Conservation (phyloP, 352 stramenopile genomes). For the Aphanomyces cochlioides region DNA sequence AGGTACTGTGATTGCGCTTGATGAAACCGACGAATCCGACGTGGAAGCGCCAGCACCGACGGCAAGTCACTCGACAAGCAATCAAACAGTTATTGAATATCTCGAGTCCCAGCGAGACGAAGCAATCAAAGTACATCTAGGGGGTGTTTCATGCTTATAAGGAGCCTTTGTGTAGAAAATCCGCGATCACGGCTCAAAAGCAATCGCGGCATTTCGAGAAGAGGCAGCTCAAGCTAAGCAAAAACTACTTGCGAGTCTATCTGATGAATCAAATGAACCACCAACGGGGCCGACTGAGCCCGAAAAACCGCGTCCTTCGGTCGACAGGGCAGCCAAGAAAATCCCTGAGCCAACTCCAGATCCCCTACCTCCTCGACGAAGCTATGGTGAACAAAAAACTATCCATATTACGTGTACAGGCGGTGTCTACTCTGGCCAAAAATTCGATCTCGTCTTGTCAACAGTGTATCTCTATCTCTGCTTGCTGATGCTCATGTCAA, state of each 20-base stretch:
- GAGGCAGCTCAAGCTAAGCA: constrained; percentile 56
- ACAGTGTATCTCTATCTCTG: constrained; percentile 34
- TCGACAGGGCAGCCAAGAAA: not conserved
- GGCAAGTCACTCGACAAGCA: constrained; percentile 34
- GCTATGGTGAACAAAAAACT: constrained; percentile 16
- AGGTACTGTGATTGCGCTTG: not conserved
- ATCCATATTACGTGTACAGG: constrained; percentile 36
- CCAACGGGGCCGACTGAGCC: constrained; percentile 1
- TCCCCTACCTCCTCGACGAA: not conserved
- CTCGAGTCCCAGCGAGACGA: constrained; percentile 32
- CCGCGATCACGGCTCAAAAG: constrained; percentile 49
- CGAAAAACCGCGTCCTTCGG: constrained; percentile 21
- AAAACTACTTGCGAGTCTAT: constrained; percentile 36
- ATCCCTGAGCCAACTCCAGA: no score
- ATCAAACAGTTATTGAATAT: constrained; percentile 33
- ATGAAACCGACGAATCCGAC: constrained; percentile 2
- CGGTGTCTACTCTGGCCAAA: constrained; percentile 58
- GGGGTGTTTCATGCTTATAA: not conserved
- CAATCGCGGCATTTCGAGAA: constrained; percentile 44
- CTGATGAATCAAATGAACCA: not conserved
- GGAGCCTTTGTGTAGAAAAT: constrained; percentile 42
- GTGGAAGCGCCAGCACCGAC: constrained; percentile 31
- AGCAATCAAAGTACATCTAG: constrained; percentile 28
- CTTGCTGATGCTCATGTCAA: constrained; percentile 5
- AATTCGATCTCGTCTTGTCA: constrained; percentile 58